Conservation (phyloP, 495 filamentous ascomycete species). For the Neurospora sp. region DNA sequence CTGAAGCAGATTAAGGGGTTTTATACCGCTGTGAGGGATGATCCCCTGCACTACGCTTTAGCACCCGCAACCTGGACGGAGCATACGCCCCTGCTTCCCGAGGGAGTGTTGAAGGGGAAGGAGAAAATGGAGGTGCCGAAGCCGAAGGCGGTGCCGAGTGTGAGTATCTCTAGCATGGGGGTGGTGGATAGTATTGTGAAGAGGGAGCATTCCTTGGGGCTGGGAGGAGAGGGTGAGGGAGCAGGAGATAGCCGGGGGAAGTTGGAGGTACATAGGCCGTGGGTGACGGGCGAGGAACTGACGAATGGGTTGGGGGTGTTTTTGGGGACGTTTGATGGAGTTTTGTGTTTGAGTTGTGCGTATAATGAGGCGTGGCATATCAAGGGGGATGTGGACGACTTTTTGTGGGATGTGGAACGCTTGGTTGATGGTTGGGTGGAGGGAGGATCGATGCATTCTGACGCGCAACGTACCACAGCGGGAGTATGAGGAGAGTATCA, state of each 20-base stretch:
- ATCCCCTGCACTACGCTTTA: conserved; percentile 2
- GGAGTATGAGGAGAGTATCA: too few relatives aligned
- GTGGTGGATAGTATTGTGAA: conserved; percentile 20
- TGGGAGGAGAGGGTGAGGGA: neutral
- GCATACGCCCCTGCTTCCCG: conserved; percentile 7
- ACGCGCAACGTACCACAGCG: too few relatives aligned
- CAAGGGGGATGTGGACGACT: conserved; percentile 17
- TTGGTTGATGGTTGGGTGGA: neutral
- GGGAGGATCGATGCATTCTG: neutral
- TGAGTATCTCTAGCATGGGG: conserved; percentile 33
- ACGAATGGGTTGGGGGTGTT: conserved; percentile 30
- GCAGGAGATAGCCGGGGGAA: neutral
- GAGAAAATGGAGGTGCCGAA: conserved; percentile 17
- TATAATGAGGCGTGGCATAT: conserved; percentile 33
- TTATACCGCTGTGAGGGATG: conserved; percentile 1
- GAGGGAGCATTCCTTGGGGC: neutral
- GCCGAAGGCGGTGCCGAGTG: conserved; percentile 21
- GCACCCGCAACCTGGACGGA: conserved; percentile 17
- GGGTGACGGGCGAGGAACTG: conserved; percentile 33
- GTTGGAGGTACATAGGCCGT: conserved; percentile 25
- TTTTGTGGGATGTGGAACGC: conserved; percentile 4
- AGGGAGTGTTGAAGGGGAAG: neutral
- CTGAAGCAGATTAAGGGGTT: neutral
- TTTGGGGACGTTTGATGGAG: conserved; percentile 26
- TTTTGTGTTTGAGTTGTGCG: conserved; percentile 24